Percentiles rank a stretch among this genome's conserved stretches.
These are phyloP conservation scores for Trichosanthes truncata DNA, from an alignment of 306 rosid genomes.

Conservation along the genomic window DNA sequence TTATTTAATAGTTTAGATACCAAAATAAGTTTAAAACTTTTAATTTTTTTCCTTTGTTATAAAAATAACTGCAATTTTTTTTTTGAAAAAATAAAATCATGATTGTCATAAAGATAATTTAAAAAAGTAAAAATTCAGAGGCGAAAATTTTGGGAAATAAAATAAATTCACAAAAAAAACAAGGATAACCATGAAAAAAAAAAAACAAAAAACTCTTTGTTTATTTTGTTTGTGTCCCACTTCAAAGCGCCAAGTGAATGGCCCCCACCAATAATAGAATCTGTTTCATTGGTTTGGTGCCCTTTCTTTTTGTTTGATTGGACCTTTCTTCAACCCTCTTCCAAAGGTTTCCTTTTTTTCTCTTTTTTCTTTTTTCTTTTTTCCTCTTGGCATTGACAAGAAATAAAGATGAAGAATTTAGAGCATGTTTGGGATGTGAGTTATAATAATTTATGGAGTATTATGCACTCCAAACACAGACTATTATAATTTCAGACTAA, in stretches of 20 bases:
- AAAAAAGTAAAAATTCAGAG: no score
- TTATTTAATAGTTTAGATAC: no score
- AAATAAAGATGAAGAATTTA: background rate
- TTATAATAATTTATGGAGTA: no score
- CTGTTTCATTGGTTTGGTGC: background rate
- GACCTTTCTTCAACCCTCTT: background rate
- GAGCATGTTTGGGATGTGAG: no score
- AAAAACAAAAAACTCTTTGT: background rate
- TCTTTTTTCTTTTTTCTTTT: background rate
- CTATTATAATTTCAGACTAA: no score
- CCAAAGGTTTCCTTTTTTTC: background rate
- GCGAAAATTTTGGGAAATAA: background rate
- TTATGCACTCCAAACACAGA: no score
- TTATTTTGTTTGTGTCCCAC: background rate
- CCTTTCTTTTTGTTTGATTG: background rate
- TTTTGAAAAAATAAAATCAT: no score
- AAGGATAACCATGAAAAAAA: background rate
- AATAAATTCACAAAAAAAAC: background rate
- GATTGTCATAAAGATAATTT: no score
- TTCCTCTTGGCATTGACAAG: background rate
- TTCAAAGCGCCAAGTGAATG: background rate
- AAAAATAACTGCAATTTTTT: no score
- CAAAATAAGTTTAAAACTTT: no score
- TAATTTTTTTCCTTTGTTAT: no score
- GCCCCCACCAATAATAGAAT: conserved; percentile 20